These are phyloP conservation scores for Oldenlandia corymbosa DNA, from an alignment of 257 asterid genomes.

Conservation along the genomic window DNA sequence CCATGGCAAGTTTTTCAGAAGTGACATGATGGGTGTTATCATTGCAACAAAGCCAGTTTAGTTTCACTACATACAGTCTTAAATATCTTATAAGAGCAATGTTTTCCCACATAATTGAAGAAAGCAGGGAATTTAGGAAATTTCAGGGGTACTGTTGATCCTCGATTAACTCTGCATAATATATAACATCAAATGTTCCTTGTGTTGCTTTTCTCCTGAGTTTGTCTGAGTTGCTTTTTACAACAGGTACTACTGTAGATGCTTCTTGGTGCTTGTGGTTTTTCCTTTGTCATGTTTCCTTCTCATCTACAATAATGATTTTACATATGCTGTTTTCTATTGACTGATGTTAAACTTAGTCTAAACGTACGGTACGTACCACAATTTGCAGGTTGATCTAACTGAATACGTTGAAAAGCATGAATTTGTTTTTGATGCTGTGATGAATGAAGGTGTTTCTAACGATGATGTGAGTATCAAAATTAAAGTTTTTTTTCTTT, in stretches of 20 bases:
- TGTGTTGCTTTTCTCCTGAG: not conserved
- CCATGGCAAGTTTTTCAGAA: too few species aligned
- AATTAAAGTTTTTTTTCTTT: not conserved
- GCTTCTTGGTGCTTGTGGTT: not conserved
- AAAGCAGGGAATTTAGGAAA: not conserved
- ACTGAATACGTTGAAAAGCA: constrained; percentile 85
- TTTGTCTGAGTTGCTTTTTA: too few species aligned
- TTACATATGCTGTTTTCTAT: not conserved
- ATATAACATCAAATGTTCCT: not conserved
- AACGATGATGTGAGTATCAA: constrained; percentile 66
- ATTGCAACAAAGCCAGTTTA: not conserved
- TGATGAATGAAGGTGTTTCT: constrained; percentile 74
- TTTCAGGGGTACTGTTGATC: not conserved
- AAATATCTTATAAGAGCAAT: not conserved
- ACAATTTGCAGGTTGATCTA: constrained; percentile 61
- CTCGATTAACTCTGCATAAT: not conserved
- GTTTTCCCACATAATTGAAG: not conserved
- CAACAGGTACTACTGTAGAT: too few species aligned
- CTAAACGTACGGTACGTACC: not conserved
- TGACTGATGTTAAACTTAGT: not conserved
- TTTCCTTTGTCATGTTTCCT: not conserved
- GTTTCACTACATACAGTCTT: not conserved
- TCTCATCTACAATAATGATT: not conserved
- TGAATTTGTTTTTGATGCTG: constrained; percentile 93
- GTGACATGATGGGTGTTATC: too few species aligned